These are phyloP conservation scores for Sugiyamaella floridensis DNA, from an alignment of 805 yeast genomes.

Conservation along the genomic window DNA sequence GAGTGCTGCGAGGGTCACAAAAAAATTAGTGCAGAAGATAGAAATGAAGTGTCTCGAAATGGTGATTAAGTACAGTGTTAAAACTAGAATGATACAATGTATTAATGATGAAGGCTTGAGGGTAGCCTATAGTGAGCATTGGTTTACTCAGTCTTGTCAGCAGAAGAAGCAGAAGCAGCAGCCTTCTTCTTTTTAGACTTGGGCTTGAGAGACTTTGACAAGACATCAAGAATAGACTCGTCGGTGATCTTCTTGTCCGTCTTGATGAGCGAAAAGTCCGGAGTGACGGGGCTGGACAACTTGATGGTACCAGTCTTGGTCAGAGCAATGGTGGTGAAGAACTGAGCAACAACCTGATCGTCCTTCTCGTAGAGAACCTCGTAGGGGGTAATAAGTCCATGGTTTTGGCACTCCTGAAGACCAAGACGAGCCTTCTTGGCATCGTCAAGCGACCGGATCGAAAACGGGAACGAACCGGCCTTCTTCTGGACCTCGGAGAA, in stretches of 20 bases:
- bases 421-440: slow-evolving; percentile 70
- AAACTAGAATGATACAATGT: too few species aligned
- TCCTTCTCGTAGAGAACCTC: slow-evolving; percentile 63
- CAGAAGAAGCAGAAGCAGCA: slow-evolving; percentile 29
- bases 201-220: slow-evolving; percentile 47
- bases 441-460: slow-evolving; percentile 58
- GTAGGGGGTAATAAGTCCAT: slow-evolving; percentile 58
- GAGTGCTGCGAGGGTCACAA: background rate
- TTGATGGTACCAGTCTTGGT: slow-evolving; percentile 67
- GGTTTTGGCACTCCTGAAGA: slow-evolving; percentile 62
- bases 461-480: slow-evolving; percentile 61
- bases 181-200: slow-evolving; percentile 39
- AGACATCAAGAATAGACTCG: slow-evolving; percentile 28
- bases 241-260: slow-evolving; percentile 49
- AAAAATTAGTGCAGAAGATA: too few species aligned
- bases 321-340: slow-evolving; percentile 66
- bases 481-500: slow-evolving; percentile 62
- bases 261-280: slow-evolving; percentile 45
- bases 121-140: background rate
- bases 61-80: too few species aligned
- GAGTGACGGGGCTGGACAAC: slow-evolving; percentile 47
- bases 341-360: slow-evolving; percentile 61
- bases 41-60: too few species aligned
- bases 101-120: too few species aligned
- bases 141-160: slow-evolving; percentile 5